Base-by-base conservation (phyloP, 139 green algal genomes). In the Tetradesmus lagerheimii region DNA sequence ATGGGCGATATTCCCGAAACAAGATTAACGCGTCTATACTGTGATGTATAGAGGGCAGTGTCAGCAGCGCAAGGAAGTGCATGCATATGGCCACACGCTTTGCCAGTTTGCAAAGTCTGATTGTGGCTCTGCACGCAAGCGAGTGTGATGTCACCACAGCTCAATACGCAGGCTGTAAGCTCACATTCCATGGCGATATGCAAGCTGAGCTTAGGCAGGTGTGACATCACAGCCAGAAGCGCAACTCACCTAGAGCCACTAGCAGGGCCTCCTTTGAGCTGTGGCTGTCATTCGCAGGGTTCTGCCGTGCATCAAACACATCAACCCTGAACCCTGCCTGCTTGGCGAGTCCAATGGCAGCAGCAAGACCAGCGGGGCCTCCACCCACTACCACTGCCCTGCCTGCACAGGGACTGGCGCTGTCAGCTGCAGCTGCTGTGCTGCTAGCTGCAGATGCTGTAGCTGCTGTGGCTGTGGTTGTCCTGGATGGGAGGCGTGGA, bases 161-260 rank as follows among this genome's bases (percentile, higher is more conserved):
- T 34, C 27, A n/a, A n/a, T n/a, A n/a, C n/a, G n/a, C n/a, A n/a
- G n/a, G n/a, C n/a, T n/a, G n/a, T n/a, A n/a, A n/a, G n/a, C n/a
- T n/a, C n/a, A n/a, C n/a, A n/a, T n/a, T n/a, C n/a, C n/a, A n/a
- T n/a, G n/a, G n/a, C n/a, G n/a, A 57, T 57, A 12, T 57, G 45
- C 45, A 57, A 15, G 25, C 37, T 23, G 15, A 15, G 23, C 15
- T 31, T 38, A 35, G 71, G 41, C 80, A 85, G 79, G 41, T 71
- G 79, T 39, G 39, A 41, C 41, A 29, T 31, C 80, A 45, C 23
- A 23, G 15, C 20, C 80, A 71, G 80, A 41, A 85, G 77, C 11
- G 25, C 25, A n/a, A 37, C 79, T 75, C 31, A 86, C 80, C 80
- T 23, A 86, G n/a, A 45, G 80, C 80, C 80, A 86, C 80, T 18